These are phyloP conservation scores for Botryotinia narcissicola DNA, from an alignment of 2,329 filamentous ascomycete species.

Conservation along the genomic window DNA sequence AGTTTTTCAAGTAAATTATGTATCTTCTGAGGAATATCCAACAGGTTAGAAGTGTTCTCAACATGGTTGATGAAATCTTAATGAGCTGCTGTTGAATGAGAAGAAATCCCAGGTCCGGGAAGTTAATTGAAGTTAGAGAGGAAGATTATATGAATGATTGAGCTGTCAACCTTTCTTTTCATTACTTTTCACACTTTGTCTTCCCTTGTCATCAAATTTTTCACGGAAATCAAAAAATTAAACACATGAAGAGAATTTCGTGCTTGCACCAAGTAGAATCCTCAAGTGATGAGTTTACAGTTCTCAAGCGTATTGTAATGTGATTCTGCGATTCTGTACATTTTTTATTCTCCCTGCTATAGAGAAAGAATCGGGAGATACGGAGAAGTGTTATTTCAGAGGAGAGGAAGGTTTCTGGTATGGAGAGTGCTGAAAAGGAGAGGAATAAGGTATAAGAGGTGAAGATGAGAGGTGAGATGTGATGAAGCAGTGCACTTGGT, in stretches of 20 bases:
- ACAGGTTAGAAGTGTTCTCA: background rate
- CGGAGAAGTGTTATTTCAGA: background rate
- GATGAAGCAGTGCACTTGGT: background rate
- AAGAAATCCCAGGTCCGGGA: background rate
- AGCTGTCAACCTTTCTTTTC: too few species aligned
- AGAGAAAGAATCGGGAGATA: background rate
- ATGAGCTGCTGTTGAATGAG: background rate
- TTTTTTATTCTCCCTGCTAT: background rate
- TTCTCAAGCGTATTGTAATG: background rate
- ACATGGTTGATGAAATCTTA: background rate
- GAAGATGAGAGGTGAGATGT: background rate
- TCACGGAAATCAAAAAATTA: too few species aligned
- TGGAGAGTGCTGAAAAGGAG: background rate
- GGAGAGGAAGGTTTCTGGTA: background rate
- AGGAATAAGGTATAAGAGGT: background rate
- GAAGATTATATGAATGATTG: background rate
- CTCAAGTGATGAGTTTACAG: background rate
- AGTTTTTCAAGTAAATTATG: accelerated
- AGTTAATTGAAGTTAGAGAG: background rate
- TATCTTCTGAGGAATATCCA: background rate
- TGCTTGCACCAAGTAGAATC: background rate
- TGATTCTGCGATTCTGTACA: background rate
- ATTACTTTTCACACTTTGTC: too few species aligned
- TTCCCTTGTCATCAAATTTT: background rate
- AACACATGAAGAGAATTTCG: background rate